Evolutionary conservation across 306 rosid species (phyloP).

Genomic region (Quercus engelmannii): DNA sequence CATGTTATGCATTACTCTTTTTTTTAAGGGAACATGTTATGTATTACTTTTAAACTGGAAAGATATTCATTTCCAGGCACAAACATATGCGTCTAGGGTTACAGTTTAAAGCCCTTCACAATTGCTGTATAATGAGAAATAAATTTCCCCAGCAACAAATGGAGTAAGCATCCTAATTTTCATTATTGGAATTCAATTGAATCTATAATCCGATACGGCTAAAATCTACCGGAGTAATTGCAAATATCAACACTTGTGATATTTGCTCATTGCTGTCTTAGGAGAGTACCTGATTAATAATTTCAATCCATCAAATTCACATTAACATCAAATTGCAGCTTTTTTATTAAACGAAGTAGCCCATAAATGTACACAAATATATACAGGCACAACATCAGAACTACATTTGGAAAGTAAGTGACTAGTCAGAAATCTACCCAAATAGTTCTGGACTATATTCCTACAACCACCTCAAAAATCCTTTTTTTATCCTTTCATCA

Average conservation of each 20-base stretch:
- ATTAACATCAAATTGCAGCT: not conserved
- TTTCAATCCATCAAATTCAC: not conserved
- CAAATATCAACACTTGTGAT: not conserved
- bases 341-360: not conserved
- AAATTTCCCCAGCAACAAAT: not conserved
- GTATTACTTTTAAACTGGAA: no score
- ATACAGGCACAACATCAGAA: conserved; percentile 9
- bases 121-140: not conserved
- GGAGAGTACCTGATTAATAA: not conserved
- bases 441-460: not conserved
- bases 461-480: not conserved
- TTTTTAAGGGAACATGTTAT: no score
- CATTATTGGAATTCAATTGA: not conserved
- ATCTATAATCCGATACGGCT: not conserved
- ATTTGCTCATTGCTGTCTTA: not conserved
- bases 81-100: not conserved
- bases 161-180: not conserved
- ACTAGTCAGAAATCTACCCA: not conserved
- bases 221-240: not conserved
- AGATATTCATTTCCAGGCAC: not conserved
- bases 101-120: not conserved
- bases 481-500: not conserved
- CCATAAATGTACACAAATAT: not conserved
- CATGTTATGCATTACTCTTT: no score
- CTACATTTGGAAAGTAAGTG: not conserved